Evolutionary conservation across 768 basidiomycete species (phyloP).

Genomic region (Saitozyma podzolica): DNA sequence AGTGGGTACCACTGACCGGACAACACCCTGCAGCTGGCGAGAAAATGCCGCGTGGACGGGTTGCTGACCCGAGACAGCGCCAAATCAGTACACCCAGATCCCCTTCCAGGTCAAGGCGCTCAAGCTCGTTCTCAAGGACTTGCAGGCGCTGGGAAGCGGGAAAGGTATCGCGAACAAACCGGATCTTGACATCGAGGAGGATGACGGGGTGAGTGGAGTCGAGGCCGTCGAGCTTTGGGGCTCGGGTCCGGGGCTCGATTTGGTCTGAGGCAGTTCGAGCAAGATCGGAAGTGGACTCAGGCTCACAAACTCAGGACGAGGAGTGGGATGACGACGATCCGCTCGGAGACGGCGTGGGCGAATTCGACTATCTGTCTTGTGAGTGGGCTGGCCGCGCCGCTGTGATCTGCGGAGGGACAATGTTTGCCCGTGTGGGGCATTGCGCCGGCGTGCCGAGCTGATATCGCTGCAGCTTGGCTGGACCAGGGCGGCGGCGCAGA

Average conservation of each 20-base stretch:
- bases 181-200: slow-evolving; percentile 53
- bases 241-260: background rate
- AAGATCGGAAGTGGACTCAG: too few species aligned
- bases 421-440: background rate
- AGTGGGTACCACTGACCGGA: slow-evolving; percentile 60
- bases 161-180: slow-evolving; percentile 56
- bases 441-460: slow-evolving; percentile 1
- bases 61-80: slow-evolving; percentile 58
- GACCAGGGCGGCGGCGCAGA: slow-evolving; percentile 76
- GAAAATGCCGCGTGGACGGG: too few species aligned
- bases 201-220: slow-evolving; percentile 45
- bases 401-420: background rate
- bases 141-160: slow-evolving; percentile 66
- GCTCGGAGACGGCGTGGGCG: slow-evolving; percentile 62
- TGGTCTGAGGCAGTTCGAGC: too few species aligned
- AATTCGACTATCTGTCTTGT: slow-evolving; percentile 75
- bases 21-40: too few species aligned
- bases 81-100: slow-evolving; percentile 80
- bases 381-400: slow-evolving; percentile 12
- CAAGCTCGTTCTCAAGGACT: slow-evolving; percentile 80
- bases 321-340: slow-evolving; percentile 93
- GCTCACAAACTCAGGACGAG: slow-evolving; percentile 61
- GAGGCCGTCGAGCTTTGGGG: background rate
- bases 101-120: slow-evolving; percentile 89
- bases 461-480: slow-evolving; percentile 37